These are phyloP conservation scores for Cryphonectria radicalis DNA, from an alignment of 2,329 filamentous ascomycete species.

Conservation along the genomic window DNA sequence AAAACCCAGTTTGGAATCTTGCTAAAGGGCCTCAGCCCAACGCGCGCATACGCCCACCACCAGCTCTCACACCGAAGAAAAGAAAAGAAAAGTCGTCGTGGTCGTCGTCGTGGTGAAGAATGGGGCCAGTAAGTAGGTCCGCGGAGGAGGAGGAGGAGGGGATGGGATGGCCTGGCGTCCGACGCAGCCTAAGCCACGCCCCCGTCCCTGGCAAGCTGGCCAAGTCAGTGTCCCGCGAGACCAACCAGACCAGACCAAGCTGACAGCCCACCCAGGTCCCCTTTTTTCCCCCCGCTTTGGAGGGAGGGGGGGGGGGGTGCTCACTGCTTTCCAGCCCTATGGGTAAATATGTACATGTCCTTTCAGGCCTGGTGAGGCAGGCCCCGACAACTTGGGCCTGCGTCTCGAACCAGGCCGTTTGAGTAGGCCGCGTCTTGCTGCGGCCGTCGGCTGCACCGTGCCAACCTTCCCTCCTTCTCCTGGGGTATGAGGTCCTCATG, in stretches of 20 bases:
- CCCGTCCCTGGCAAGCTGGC: constrained; percentile 9
- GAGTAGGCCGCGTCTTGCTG: neutral
- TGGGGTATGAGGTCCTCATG: neutral
- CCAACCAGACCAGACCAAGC: neutral
- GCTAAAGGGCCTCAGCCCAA: too few species aligned
- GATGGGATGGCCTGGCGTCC: neutral
- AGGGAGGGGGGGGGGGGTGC: too few species aligned
- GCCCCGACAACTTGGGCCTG: neutral
- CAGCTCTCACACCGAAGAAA: neutral
- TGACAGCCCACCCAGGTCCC: too few species aligned
- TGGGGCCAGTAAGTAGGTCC: neutral
- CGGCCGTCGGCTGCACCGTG: neutral
- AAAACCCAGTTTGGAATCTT: neutral
- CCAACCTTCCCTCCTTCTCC: neutral
- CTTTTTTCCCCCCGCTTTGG: neutral
- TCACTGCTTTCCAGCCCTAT: neutral
- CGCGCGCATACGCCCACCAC: too few species aligned
- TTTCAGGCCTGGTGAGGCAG: neutral
- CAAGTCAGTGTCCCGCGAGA: neutral
- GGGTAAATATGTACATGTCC: neutral
- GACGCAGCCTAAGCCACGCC: constrained; percentile 13
- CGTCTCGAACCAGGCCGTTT: neutral
- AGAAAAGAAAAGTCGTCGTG: neutral
- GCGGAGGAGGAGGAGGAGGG: neutral
- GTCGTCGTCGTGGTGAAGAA: neutral